Conservation (phyloP, 306 rosid species). For the Quercus rubra region DNA sequence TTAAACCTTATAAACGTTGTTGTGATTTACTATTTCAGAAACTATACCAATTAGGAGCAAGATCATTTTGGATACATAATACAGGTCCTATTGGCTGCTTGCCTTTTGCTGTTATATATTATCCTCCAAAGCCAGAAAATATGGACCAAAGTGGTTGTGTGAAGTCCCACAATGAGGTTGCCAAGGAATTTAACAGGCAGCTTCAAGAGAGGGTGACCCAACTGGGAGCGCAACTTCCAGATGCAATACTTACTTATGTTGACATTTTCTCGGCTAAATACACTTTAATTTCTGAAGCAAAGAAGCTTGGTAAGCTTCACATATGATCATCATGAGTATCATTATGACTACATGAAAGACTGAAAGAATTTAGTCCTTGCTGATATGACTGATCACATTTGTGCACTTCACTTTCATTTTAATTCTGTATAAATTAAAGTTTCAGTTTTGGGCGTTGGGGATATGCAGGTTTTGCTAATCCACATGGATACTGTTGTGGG, state of each 20-base stretch:
- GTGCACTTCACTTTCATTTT: background rate
- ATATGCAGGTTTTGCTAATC: constrained; percentile 20
- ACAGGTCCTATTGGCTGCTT: constrained; percentile 33
- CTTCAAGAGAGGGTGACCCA: constrained; percentile 10
- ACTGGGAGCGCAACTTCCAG: constrained; percentile 5
- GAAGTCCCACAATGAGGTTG: constrained; percentile 21
- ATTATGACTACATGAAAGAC: background rate
- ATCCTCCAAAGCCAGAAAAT: constrained; percentile 15
- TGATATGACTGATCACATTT: too few species aligned
- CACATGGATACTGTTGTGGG: constrained; percentile 28
- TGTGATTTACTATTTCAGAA: constrained; percentile 1
- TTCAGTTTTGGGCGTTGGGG: background rate
- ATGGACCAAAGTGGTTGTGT: constrained; percentile 21
- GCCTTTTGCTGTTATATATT: constrained; percentile 7
- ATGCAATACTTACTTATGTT: constrained; percentile 20
- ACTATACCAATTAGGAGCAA: constrained; percentile 29
- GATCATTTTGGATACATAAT: constrained; percentile 25
- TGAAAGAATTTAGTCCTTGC: background rate
- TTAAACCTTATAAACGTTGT: too few species aligned
- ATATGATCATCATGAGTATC: background rate
- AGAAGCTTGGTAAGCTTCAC: constrained; percentile 15
- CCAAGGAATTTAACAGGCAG: constrained; percentile 25
- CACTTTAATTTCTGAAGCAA: constrained; percentile 22
- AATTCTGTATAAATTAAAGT: background rate
- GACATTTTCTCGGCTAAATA: constrained; percentile 27